Evolutionary conservation across 805 yeast genomes (phyloP).

Genomic region (Sugiyamaella lignohabitans): DNA sequence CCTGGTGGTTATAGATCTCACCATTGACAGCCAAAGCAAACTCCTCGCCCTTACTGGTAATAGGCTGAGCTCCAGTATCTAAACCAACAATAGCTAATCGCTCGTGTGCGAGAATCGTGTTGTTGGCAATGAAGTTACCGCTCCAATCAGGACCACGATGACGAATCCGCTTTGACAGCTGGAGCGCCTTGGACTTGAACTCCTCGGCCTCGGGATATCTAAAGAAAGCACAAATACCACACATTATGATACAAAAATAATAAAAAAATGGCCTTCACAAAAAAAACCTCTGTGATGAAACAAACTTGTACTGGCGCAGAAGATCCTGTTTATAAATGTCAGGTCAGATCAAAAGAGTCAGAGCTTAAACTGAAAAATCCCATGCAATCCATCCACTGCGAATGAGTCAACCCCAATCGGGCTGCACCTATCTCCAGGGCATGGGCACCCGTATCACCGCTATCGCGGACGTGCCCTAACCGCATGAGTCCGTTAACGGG

Average conservation of each 20-base stretch:
- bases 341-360: too few relatives aligned
- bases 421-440: too few relatives aligned
- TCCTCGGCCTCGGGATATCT: constrained; percentile 70
- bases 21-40: constrained; percentile 86
- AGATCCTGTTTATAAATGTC: too few relatives aligned
- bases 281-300: not conserved
- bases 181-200: constrained; percentile 84
- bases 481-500: too few relatives aligned
- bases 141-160: constrained; percentile 99
- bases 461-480: too few relatives aligned
- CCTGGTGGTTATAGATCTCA: constrained; percentile 95
- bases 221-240: constrained; percentile 96
- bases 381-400: too few relatives aligned
- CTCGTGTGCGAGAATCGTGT: constrained; percentile 85
- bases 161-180: constrained; percentile 83
- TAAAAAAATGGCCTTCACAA: too few relatives aligned
- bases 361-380: too few relatives aligned
- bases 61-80: constrained; percentile 98
- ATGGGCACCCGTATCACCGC: too few relatives aligned
- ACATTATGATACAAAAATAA: constrained; percentile 57
- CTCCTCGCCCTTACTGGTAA: constrained; percentile 69
- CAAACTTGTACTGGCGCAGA: too few relatives aligned
- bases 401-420: too few relatives aligned
- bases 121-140: constrained; percentile 75
- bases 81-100: constrained; percentile 96